Evolutionary conservation across 306 rosid species (phyloP), one percentile per base, ranked within the genome.

Genomic region (Fragaria ananassa): DNA sequence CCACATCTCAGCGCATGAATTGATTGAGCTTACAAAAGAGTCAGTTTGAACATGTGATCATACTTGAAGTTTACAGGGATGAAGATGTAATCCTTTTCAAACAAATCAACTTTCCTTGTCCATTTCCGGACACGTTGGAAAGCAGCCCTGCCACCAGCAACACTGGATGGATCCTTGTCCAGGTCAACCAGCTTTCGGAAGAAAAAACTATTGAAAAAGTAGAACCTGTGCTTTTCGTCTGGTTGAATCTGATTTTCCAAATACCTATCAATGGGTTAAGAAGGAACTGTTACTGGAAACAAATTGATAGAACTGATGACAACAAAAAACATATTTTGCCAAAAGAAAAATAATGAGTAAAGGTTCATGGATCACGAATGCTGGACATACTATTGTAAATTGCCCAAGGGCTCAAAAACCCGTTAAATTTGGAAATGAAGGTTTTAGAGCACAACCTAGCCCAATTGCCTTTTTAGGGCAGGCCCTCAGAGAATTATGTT

Each of bases 141-240:
- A 73, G 98, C 96, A 80, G 95, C 97, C 83, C 86, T 85, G 75
- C 91, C 98, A 78, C 92, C 97, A 68, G 95, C 85, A 81, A 90
- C 90, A 82, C 94, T 88, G 27, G 96, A 85, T 50, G 98, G 98
- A 86, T 94, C 96, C 84, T 94, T 94, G 87, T 94, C 98, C 83
- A 94, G 81, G 88, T 94, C 98, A 73, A 89, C 98, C 86, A 94
- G 82, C 87, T 94, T 94, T 66, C 97, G 87, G 70, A 94, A 94
- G 98, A 94, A 94, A 82, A 94, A 94, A 82, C 98, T 94, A 84
- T 91, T 94, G 77, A 91, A 94, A 76, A 94, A 94, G 87, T 94
- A 94, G 83, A 81, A 91, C 74, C 93, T 89, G 71, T 85, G 87
- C 70, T 83, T 87, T 68, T 94, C 89, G 88, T 89, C 83, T 27